Evolutionary conservation across 2,329 filamentous ascomycete species (phyloP), one percentile per base, ranked within the genome.

Genomic region (Diplodia mutila): DNA sequence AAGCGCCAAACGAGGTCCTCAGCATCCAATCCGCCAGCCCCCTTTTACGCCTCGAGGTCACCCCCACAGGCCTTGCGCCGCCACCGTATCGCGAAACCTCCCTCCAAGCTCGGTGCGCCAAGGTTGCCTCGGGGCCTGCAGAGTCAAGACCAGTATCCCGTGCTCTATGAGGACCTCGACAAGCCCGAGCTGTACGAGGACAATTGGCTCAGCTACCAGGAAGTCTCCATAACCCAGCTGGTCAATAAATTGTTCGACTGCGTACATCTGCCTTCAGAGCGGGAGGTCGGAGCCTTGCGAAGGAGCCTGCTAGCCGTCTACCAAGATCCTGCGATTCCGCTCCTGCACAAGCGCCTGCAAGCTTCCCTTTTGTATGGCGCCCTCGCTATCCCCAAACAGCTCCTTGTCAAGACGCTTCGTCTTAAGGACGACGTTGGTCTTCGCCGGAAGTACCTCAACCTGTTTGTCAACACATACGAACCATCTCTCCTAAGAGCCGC

Each of bases 141-240:
- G 55, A 67, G 71, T 18, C 72, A 71, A 25, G 76, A 78, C 11
- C 77, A 81, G 59, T 88, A 86, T 72, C 84, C 85, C 1, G 75
- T 87, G 4, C 76, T 89, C 4, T 72, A 75, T 0, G 85, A 89
- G 68, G 82, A 87, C 70, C 79, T 89, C 29, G 77, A 79, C 2
- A 83, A 84, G 57, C 82, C 86, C n/a, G 81, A 84, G 65, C 79
- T 90, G 70, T 89, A 89, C 73, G 87, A 89, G 72, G 86, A 89
- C 54, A 81, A 84, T 67, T 90, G 87, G 87, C 83, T 90, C 46
- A 81, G 80, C 14, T 84, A 89, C 69, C 87, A 90, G 72, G 87
- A 90, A 72, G 78, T 85, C 25, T 84, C 86, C 46, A 83, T 90
- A 53, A 86, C 86, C 0, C 87, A 89, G 72, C 78, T 89, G 7